These are phyloP conservation scores for Alternaria tenuissima DNA, from an alignment of 2,329 filamentous ascomycete genomes.

Conservation along the genomic window DNA sequence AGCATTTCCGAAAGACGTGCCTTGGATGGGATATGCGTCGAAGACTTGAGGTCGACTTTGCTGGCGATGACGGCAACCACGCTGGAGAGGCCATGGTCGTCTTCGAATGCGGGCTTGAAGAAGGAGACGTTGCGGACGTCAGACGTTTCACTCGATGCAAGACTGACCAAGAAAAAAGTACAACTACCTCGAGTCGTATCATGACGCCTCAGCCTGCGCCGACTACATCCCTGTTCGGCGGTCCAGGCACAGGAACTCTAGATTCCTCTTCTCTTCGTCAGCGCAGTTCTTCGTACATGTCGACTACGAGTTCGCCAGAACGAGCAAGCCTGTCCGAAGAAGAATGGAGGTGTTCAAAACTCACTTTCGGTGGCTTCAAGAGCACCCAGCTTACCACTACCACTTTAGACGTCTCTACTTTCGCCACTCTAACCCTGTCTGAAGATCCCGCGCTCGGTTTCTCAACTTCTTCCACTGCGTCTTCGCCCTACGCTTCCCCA, in stretches of 20 bases:
- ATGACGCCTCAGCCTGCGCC: conserved; percentile 28
- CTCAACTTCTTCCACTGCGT: conserved; percentile 62
- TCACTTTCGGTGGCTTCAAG: conserved; percentile 68
- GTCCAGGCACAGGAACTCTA: conserved; percentile 42
- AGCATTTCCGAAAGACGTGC: conserved; percentile 79
- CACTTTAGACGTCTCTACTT: conserved; percentile 76
- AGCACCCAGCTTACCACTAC: conserved; percentile 72
- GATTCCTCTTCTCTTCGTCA: conserved; percentile 34
- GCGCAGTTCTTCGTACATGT: conserved; percentile 45
- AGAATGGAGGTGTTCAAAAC: conserved; percentile 72
- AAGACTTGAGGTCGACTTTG: conserved; percentile 87
- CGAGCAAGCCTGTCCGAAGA: conserved; percentile 59
- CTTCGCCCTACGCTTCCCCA: conserved; percentile 64
- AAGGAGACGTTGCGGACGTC: conserved; percentile 62
- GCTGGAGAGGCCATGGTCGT: conserved; percentile 81
- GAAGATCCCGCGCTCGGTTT: conserved; percentile 79
- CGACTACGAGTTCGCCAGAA: conserved; percentile 50
- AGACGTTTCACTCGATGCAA: conserved; percentile 67
- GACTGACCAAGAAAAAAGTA: conserved; percentile 40
- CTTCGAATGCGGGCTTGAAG: conserved; percentile 74
- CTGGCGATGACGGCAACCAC: conserved; percentile 76
- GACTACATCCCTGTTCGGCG: conserved; percentile 61
- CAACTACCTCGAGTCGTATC: conserved; percentile 24
- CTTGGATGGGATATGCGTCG: conserved; percentile 93
- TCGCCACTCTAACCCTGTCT: conserved; percentile 72